phyloP scores from a whole-genome alignment of 164 flowering plant genomes.

The Houttuynia cordata region DNA sequence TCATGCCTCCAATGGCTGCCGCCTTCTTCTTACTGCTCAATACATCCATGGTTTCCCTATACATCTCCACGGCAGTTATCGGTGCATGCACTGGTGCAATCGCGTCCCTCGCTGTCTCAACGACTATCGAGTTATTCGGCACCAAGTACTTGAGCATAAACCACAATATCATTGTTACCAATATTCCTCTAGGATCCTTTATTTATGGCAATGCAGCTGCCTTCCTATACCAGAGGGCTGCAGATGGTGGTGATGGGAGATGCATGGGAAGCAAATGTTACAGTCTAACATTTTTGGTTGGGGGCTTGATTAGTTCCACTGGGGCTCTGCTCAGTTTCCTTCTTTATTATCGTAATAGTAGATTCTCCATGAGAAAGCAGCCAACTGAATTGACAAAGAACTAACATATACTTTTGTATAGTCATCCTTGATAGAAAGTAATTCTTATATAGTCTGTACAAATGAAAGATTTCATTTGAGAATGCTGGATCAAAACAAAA shows the following conservation, averaged over 20 bases:
- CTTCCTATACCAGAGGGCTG: conserved; percentile 32
- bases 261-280: conserved; percentile 70
- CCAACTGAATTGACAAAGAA: not conserved
- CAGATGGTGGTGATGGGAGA: conserved; percentile 18
- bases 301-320: conserved; percentile 52
- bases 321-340: conserved; percentile 49
- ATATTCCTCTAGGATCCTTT: conserved; percentile 82
- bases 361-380: conserved; percentile 1
- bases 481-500: too few species aligned
- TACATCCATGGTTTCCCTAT: conserved; percentile 24
- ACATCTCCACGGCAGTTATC: conserved; percentile 58
- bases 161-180: conserved; percentile 69
- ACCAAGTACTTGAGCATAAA: conserved; percentile 60
- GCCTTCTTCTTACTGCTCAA: conserved; percentile 39
- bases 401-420: too few species aligned
- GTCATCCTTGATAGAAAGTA: too few species aligned
- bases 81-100: conserved; percentile 79
- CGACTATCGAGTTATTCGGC: conserved; percentile 75
- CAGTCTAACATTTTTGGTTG: conserved; percentile 41
- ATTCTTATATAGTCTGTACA: too few species aligned
- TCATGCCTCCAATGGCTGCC: conserved; percentile 49
- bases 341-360: conserved; percentile 37
- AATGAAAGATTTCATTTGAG: too few species aligned
- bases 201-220: conserved; percentile 66
- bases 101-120: conserved; percentile 48